These are phyloP conservation scores for Acrodontium crateriforme DNA, from an alignment of 2,329 filamentous ascomycete genomes.

Conservation along the genomic window DNA sequence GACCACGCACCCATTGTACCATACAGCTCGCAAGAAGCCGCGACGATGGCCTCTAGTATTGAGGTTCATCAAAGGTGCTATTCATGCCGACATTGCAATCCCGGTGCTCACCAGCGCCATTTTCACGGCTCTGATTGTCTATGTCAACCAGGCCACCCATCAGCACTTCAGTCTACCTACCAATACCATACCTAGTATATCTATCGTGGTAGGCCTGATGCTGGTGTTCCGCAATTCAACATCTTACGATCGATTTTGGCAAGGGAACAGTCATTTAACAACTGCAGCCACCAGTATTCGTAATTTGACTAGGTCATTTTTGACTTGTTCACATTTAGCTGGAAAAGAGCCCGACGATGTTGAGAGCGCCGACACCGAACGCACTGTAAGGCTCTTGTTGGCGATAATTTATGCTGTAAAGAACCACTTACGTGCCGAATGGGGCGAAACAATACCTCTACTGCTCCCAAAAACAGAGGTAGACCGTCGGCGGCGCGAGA, in stretches of 20 bases:
- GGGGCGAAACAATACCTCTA: constrained; percentile 32
- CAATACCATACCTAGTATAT: constrained; percentile 48
- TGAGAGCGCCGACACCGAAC: constrained; percentile 45
- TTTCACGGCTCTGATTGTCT: constrained; percentile 46
- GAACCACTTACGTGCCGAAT: constrained; percentile 50
- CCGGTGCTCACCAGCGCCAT: constrained; percentile 44
- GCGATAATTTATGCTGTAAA: constrained; percentile 51
- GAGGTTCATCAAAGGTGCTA: constrained; percentile 50
- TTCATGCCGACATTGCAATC: constrained; percentile 44
- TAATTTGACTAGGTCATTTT: constrained; percentile 44
- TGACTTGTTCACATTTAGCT: constrained; percentile 31
- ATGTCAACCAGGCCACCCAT: constrained; percentile 33
- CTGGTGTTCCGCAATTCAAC: constrained; percentile 54
- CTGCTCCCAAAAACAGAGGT: constrained; percentile 11
- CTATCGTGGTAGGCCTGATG: constrained; percentile 54
- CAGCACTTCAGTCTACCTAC: constrained; percentile 40
- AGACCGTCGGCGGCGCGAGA: constrained; percentile 15
- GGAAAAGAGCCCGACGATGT: constrained; percentile 21
- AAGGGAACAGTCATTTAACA: constrained; percentile 34
- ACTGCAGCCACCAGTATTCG: constrained; percentile 44
- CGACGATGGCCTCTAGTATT: constrained; percentile 49
- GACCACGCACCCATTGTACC: constrained; percentile 32
- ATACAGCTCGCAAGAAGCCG: constrained; percentile 33
- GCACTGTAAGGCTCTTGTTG: constrained; percentile 43
- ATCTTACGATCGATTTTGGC: constrained; percentile 51